Base-by-base conservation (phyloP, 2,329 filamentous ascomycete species). In the Orbilia javanica region DNA sequence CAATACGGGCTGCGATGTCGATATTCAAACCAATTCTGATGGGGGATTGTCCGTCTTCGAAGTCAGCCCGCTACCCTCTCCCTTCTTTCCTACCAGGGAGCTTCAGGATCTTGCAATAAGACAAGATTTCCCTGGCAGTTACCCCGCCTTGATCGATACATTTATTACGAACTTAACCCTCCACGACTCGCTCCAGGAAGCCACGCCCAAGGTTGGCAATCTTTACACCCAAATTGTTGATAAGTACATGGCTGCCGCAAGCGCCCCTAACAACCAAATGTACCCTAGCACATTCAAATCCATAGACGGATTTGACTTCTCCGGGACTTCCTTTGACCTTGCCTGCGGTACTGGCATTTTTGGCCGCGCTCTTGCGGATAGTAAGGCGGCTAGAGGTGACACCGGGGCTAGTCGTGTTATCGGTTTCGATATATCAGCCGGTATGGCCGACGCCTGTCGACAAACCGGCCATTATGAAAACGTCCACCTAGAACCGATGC, bases 11-110 rank as follows among this genome's bases (percentile, higher is more conserved):
- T 31, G 29, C 29, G 29, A 31, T 8, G 29, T 31, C 8, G 29
- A 31, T 31, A 31, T 31, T 31, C 29, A 8, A 31, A 8, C 8
- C 29, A 4, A 31, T 4, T 4, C 29, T 31, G 8, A 31, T 8
- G 29, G 8, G 8, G 29, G 8, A 8, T 4, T 31, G 8, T 4
- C 8, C 29, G 29, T 31, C 66, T 78, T 82, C 31, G 81, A 82
- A 48, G 81, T 81, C 18, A 80, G 81, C 60, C 80, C 81, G 1
- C 72, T 79, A 53, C 81, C 81, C 7, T 78, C 79, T 1, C 78
- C 75, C 3, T 82, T 82, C 44, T 4, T 82, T 82, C 44, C 68
- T 80, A 1, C 62, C 53, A 20, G 73, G 71, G 15, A 63, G 63
- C 76, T 79, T 13, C 74, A 79, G 34, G 80, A 81, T 46, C 57